Evolutionary conservation across 1,284 basidiomycete genomes (phyloP).

Genomic region (Cryptococcus sp.): DNA sequence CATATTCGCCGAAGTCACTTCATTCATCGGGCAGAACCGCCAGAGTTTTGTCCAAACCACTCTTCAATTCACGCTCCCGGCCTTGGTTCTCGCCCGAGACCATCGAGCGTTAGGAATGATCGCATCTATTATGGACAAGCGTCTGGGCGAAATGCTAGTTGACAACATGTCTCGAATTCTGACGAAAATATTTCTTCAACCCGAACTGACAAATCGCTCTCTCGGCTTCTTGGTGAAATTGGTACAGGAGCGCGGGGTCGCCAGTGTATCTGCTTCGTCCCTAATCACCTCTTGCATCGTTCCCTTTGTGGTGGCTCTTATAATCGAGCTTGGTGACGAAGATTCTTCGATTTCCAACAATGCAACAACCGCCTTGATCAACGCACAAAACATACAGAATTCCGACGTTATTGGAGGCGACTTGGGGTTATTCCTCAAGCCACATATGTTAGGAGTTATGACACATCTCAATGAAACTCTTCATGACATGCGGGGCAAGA

Average conservation of each 20-base stretch:
- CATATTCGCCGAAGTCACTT: slow-evolving; percentile 36
- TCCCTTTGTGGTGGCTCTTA: slow-evolving; percentile 66
- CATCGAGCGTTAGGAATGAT: slow-evolving; percentile 49
- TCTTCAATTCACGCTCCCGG: slow-evolving; percentile 63
- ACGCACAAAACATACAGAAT: background rate
- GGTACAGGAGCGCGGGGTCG: slow-evolving; percentile 35
- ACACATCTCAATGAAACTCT: slow-evolving; percentile 75
- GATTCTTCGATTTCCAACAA: slow-evolving; percentile 22
- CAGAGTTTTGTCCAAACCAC: slow-evolving; percentile 66
- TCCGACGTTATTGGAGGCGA: slow-evolving; percentile 25
- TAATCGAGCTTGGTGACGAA: slow-evolving; percentile 69
- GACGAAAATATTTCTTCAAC: slow-evolving; percentile 63
- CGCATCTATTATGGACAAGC: slow-evolving; percentile 52
- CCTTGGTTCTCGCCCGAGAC: slow-evolving; percentile 63
- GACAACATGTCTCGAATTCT: slow-evolving; percentile 63
- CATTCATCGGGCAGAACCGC: slow-evolving; percentile 35
- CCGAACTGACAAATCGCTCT: slow-evolving; percentile 55
- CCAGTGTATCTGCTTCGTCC: slow-evolving; percentile 9
- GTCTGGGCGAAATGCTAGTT: slow-evolving; percentile 59
- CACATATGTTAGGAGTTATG: slow-evolving; percentile 74
- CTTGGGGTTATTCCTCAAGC: slow-evolving; percentile 61
- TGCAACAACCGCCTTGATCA: background rate
- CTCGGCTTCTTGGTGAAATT: slow-evolving; percentile 61
- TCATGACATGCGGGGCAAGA: slow-evolving; percentile 72
- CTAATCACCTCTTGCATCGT: slow-evolving; percentile 61